phyloP scores from a whole-genome alignment of 2,329 filamentous ascomycete genomes.

The Hawksworthiomyces lignivorus region DNA sequence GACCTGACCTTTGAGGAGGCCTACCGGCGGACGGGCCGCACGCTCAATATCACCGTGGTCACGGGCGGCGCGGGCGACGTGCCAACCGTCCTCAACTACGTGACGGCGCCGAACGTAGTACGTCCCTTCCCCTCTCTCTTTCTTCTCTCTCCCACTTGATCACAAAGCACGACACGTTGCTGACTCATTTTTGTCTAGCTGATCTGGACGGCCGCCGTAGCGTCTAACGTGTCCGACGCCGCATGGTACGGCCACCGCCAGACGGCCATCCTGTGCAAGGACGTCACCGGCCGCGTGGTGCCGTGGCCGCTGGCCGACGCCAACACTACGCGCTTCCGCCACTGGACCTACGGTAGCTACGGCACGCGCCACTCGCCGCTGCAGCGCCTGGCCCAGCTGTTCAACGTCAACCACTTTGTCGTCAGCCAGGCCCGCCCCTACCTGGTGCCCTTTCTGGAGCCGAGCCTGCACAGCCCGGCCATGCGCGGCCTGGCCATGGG shows the following conservation, averaged over 20 bases:
- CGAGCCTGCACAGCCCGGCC: constrained; percentile 70
- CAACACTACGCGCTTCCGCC: constrained; percentile 54
- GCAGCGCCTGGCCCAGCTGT: constrained; percentile 68
- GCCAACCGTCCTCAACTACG: constrained; percentile 80
- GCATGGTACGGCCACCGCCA: constrained; percentile 59
- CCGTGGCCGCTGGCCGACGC: constrained; percentile 64
- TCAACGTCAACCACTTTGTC: constrained; percentile 94
- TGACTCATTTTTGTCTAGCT: constrained; percentile 42
- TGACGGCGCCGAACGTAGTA: constrained; percentile 89
- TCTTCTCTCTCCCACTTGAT: background rate
- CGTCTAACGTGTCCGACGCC: constrained; percentile 61
- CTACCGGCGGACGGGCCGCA: constrained; percentile 73
- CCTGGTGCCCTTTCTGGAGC: constrained; percentile 74
- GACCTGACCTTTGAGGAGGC: constrained; percentile 92
- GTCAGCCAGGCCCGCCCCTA: constrained; percentile 89
- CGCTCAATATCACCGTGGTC: constrained; percentile 87
- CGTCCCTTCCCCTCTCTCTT: constrained; percentile 27
- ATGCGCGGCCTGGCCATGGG: constrained; percentile 35
- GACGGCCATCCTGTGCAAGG: constrained; percentile 66
- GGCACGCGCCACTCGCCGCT: constrained; percentile 59
- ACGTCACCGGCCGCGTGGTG: constrained; percentile 52
- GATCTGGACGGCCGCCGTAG: constrained; percentile 72
- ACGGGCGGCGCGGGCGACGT: constrained; percentile 65
- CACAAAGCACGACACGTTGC: no score
- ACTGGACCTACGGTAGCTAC: constrained; percentile 59